phyloP scores from a whole-genome alignment of 2,329 filamentous ascomycete genomes.

The Ramularia collo-cygni region DNA sequence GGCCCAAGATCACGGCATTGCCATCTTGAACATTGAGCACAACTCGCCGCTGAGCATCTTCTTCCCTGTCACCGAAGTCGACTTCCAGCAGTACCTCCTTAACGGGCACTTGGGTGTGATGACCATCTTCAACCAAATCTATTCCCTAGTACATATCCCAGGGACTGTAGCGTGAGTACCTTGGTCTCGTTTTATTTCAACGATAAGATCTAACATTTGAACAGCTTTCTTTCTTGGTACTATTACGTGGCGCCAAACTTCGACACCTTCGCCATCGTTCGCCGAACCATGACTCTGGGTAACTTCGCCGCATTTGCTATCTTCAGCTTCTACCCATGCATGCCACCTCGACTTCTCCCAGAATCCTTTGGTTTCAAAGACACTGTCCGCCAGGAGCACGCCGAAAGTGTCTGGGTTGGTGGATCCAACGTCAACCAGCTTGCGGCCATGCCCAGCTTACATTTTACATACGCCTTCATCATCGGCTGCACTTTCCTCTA shows the following conservation, averaged over 20 bases:
- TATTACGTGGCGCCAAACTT: slow-evolving; percentile 52
- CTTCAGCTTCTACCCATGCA: slow-evolving; percentile 48
- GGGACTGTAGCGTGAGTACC: slow-evolving; percentile 50
- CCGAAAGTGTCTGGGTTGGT: slow-evolving; percentile 41
- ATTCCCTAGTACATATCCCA: slow-evolving; percentile 55
- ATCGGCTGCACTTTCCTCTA: slow-evolving; percentile 48
- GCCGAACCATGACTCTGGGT: slow-evolving; percentile 44
- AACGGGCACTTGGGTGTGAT: slow-evolving; percentile 47
- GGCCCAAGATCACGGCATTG: slow-evolving; percentile 49
- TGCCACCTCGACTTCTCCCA: slow-evolving; percentile 45
- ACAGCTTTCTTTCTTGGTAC: slow-evolving; percentile 57
- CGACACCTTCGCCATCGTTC: slow-evolving; percentile 35
- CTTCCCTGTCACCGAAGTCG: slow-evolving; percentile 47
- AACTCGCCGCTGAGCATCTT: slow-evolving; percentile 44
- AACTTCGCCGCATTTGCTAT: slow-evolving; percentile 49
- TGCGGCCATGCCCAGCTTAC: slow-evolving; percentile 45
- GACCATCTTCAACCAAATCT: slow-evolving; percentile 52
- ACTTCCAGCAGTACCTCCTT: slow-evolving; percentile 53
- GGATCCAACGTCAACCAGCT: slow-evolving; percentile 42
- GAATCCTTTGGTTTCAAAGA: slow-evolving; percentile 41
- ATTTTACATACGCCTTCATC: slow-evolving; percentile 49
- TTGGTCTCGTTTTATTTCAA: background rate
- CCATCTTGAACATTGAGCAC: slow-evolving; percentile 51
- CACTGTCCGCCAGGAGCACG: slow-evolving; percentile 42
- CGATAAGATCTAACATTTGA: slow-evolving; percentile 6